phyloP scores from a whole-genome alignment of 2,329 filamentous ascomycete genomes.

The Zymoseptoria tritici region DNA sequence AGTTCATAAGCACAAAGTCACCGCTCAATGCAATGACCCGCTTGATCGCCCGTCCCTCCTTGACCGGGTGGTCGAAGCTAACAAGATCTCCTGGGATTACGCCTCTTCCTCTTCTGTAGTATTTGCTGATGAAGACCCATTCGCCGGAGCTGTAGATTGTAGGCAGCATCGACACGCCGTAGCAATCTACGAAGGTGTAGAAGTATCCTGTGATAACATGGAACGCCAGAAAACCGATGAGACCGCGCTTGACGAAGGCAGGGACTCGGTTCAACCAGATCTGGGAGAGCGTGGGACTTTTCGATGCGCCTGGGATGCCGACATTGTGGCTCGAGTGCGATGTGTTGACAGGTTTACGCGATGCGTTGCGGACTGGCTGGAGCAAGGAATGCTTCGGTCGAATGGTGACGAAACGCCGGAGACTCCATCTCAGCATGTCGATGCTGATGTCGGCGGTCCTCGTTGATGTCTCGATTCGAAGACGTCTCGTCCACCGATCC shows the following conservation, averaged over 20 bases:
- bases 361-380: not conserved
- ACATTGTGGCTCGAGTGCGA: not conserved
- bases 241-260: not conserved
- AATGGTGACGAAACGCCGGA: not conserved
- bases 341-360: not conserved
- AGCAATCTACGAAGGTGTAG: slow-evolving; percentile 51
- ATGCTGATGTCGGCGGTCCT: not conserved
- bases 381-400: not conserved
- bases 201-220: slow-evolving; percentile 46
- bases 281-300: not conserved
- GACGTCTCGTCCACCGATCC: not conserved
- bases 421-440: slow-evolving; percentile 5
- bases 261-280: not conserved
- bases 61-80: slow-evolving; percentile 65
- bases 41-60: slow-evolving; percentile 59
- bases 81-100: slow-evolving; percentile 77
- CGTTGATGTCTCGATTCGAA: not conserved
- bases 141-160: slow-evolving; percentile 65
- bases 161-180: slow-evolving; percentile 82
- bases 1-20: slow-evolving; percentile 64
- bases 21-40: slow-evolving; percentile 55
- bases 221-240: not conserved
- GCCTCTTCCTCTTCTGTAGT: slow-evolving; percentile 60
- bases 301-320: not conserved
- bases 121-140: slow-evolving; percentile 59